Evolutionary conservation across 148 eudicot species (phyloP), one percentile per base, ranked within the genome.

Genomic region (Chenopodium berlandieri): DNA sequence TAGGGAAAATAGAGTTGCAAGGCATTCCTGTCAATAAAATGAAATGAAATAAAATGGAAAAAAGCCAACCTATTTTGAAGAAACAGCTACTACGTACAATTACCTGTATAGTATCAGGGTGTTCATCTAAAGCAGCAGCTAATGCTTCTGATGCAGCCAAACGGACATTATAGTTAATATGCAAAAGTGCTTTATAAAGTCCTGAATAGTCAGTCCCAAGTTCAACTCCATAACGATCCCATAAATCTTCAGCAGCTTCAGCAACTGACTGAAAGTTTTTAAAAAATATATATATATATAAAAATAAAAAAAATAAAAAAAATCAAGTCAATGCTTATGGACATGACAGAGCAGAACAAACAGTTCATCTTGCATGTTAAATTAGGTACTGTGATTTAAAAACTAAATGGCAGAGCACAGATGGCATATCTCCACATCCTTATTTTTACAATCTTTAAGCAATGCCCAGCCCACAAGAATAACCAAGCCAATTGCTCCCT

Each of bases 51-150:
- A 72, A 86, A 80, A 74, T 32, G 37, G 67, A 60, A 68, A 50
- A 77, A 80, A 31, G 6, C 52, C 7, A 48, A 50, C 65, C 48
- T 60, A 66, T 75, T 71, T 3, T 4, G 16, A 56, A 13, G 4
- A 56, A 75, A 56, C 19, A 32, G 60, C 8, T 23, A 74, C 37
- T 3, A 44, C 10, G 10, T 30, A 64, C 1, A 11, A 72, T 73
- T 81, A 96, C 99, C 93, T 94, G 99, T 85, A 96, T 92, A 48
- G 92, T 88, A 80, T 94, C 98, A 25, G 95, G 99, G 65, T 89
- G 76, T 81, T 96, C 99, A 89, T 96, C 99, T 86, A 96, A 89
- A 82, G 97, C 97, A 66, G 98, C 94, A 80, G 99, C 93, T 85
- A 96, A 84, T 32, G 91, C 99, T 84, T 96, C 99, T 25, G 99